These are phyloP conservation scores for Elongisporangium anandrum DNA, from an alignment of 352 stramenopile species.

Conservation along the genomic window DNA sequence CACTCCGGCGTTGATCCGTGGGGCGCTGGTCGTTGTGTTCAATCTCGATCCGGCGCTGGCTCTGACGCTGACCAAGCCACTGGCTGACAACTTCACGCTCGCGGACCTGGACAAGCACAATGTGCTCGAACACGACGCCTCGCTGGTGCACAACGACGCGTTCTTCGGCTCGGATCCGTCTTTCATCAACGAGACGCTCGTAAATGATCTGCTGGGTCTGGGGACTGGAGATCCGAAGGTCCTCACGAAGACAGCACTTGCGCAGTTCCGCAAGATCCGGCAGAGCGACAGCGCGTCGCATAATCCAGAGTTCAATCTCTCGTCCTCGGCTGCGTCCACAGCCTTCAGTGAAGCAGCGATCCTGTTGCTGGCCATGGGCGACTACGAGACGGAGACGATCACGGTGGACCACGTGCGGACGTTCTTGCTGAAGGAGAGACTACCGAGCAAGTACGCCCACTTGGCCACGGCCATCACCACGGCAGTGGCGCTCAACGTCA, in stretches of 20 bases:
- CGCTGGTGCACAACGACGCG: constrained; percentile 54
- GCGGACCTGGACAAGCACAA: constrained; percentile 49
- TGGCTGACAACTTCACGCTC: constrained; percentile 43
- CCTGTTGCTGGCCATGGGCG: constrained; percentile 44
- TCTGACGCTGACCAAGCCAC: constrained; percentile 19
- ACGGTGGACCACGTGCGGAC: constrained; percentile 29
- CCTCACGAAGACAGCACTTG: constrained; percentile 29
- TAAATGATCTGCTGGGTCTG: constrained; percentile 28
- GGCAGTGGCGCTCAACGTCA: constrained; percentile 23
- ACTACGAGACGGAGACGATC: constrained; percentile 27
- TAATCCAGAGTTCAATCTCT: constrained; percentile 33
- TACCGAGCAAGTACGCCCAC: constrained; percentile 34
- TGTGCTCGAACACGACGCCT: constrained; percentile 71
- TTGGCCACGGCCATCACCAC: constrained; percentile 30
- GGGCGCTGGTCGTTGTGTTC: constrained; percentile 42
- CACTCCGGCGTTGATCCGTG: constrained; percentile 27
- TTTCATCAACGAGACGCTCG: constrained; percentile 43
- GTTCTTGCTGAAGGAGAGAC: constrained; percentile 49
- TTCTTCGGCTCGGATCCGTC: constrained; percentile 39
- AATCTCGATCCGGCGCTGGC: constrained; percentile 37
- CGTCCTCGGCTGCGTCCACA: constrained; percentile 19
- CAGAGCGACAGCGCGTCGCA: constrained; percentile 29
- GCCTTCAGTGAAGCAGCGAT: constrained; percentile 46
- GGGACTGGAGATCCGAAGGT: constrained; percentile 12
- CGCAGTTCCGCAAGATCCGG: constrained; percentile 38